Percentiles rank a stretch among this genome's conserved stretches.
These are phyloP conservation scores for Phalaenopsis hybrid DNA, from an alignment of 116 monocot species.

Conservation along the genomic window DNA sequence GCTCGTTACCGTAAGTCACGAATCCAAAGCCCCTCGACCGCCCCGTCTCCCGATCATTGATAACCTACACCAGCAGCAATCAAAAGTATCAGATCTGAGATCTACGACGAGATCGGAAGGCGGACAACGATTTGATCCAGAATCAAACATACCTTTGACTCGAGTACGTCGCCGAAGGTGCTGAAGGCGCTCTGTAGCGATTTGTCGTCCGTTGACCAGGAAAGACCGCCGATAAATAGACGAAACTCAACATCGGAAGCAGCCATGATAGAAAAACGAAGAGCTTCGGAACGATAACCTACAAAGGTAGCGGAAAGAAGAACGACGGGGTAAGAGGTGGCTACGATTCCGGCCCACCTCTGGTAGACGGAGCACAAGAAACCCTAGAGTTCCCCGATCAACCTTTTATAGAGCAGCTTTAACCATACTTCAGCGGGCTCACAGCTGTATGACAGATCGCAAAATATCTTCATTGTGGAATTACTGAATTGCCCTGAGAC, in stretches of 20 bases:
- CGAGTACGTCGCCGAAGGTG: conserved; percentile 62
- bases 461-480: background rate
- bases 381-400: conserved; percentile 2
- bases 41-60: conserved; percentile 65
- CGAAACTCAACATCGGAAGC: conserved; percentile 51
- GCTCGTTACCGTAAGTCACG: conserved; percentile 55
- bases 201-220: conserved; percentile 74
- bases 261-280: conserved; percentile 16
- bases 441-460: background rate
- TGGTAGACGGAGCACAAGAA: conserved; percentile 20
- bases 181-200: conserved; percentile 70
- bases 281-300: background rate
- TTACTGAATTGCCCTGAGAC: background rate
- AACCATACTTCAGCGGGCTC: background rate
- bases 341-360: conserved; percentile 18
- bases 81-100: conserved; percentile 13
- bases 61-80: conserved; percentile 26
- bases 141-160: conserved; percentile 52
- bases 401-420: background rate
- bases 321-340: conserved; percentile 14
- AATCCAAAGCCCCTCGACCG: conserved; percentile 78
- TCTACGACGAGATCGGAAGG: background rate
- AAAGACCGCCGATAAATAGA: conserved; percentile 74
- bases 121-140: background rate
- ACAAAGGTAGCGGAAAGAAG: background rate